Percentiles rank a stretch among this genome's conserved stretches.
These are phyloP conservation scores for Clitopilus hobsonii DNA, from an alignment of 768 basidiomycete genomes.

Conservation along the genomic window DNA sequence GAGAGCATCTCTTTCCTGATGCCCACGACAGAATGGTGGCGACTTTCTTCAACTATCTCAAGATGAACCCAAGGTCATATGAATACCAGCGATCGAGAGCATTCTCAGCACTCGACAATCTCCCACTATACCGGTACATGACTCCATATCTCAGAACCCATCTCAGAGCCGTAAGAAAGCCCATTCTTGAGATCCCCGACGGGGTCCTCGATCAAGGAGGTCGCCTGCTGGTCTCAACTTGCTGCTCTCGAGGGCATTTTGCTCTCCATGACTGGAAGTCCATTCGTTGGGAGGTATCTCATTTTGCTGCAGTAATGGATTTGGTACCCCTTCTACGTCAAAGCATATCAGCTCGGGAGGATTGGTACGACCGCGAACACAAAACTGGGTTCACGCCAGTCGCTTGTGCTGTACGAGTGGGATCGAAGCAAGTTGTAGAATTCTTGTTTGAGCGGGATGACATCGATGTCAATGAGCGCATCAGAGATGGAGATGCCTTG, in stretches of 20 bases:
- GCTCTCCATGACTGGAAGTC: not conserved
- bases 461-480: not conserved
- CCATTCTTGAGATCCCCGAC: no score
- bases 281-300: not conserved
- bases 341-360: not conserved
- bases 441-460: not conserved
- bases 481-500: not conserved
- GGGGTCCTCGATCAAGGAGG: no score
- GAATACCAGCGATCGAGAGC: no score
- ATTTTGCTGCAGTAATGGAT: not conserved
- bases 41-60: no score
- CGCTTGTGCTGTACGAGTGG: not conserved
- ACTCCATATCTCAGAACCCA: no score
- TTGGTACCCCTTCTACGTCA: not conserved
- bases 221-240: not conserved
- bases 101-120: no score
- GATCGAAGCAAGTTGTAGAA: not conserved
- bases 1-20: no score
- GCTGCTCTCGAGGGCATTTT: not conserved
- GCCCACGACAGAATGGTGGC: no score
- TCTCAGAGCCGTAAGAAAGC: no score
- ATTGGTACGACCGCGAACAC: not conserved
- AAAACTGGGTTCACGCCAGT: not conserved
- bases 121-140: no score
- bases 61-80: no score